Evolutionary conservation across 805 yeast species (phyloP).

Genomic region (Starmerella tilneyi): DNA sequence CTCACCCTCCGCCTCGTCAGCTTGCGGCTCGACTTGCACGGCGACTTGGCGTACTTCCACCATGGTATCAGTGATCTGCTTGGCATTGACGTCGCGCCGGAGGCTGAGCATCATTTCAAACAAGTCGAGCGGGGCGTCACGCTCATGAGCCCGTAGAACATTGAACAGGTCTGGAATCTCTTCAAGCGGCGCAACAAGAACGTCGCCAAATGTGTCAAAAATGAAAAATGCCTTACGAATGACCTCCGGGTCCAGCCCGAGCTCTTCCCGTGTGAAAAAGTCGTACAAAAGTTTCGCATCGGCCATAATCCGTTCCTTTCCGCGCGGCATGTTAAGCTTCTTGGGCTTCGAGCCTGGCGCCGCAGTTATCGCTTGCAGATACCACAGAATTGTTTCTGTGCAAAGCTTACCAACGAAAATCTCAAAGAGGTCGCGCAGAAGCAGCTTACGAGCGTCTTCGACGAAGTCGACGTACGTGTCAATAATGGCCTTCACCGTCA

Average conservation of each 20-base stretch:
- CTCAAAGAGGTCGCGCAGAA: conserved; percentile 46
- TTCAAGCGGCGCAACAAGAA: conserved; percentile 40
- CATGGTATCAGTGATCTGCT: conserved; percentile 30
- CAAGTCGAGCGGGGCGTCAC: conserved; percentile 67
- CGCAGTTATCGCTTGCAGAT: conserved; percentile 39
- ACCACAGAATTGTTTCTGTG: conserved; percentile 43
- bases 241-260: conserved; percentile 26
- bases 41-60: conserved; percentile 25
- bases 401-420: conserved; percentile 44
- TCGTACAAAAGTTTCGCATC: conserved; percentile 52
- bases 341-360: conserved; percentile 31
- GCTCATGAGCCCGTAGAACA: conserved; percentile 52
- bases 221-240: conserved; percentile 45
- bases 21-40: conserved; percentile 20
- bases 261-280: conserved; percentile 40
- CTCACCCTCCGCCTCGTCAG: conserved; percentile 15
- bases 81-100: conserved; percentile 32
- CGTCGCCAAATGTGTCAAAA: conserved; percentile 52
- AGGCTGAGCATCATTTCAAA: conserved; percentile 51
- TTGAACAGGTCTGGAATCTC: conserved; percentile 49
- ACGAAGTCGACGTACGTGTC: conserved; percentile 70
- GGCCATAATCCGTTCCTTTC: conserved; percentile 43
- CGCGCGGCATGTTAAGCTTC: conserved; percentile 33
- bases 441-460: conserved; percentile 46
- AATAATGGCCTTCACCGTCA: conserved; percentile 49